phyloP scores from a whole-genome alignment of 768 basidiomycete genomes.

The Amanita pseudoporphyria region DNA sequence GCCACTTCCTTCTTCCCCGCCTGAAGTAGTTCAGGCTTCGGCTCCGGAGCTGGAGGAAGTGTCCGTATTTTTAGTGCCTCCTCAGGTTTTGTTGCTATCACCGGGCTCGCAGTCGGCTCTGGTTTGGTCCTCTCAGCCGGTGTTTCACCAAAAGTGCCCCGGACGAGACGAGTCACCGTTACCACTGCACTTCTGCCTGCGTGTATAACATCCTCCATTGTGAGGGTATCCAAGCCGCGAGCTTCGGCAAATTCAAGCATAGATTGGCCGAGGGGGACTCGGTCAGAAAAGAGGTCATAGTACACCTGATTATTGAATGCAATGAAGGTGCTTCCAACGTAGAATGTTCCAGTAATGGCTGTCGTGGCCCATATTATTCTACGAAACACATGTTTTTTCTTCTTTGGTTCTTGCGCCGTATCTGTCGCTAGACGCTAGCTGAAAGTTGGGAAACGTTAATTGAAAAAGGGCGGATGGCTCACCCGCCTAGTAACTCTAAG shows the following conservation, averaged over 20 bases:
- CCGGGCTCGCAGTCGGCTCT: constrained; percentile 33
- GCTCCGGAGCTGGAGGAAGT: constrained; percentile 8
- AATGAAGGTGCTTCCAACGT: constrained; percentile 70
- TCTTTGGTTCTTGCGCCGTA: constrained; percentile 35
- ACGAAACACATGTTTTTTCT: constrained; percentile 46
- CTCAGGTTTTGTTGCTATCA: constrained; percentile 32
- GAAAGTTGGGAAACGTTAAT: background rate
- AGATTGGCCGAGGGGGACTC: constrained; percentile 67
- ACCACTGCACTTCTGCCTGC: constrained; percentile 39
- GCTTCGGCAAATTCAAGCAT: constrained; percentile 79
- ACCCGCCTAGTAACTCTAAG: constrained; percentile 54
- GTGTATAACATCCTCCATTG: constrained; percentile 47
- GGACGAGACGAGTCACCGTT: constrained; percentile 40
- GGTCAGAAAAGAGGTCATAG: constrained; percentile 77
- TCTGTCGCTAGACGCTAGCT: constrained; percentile 58
- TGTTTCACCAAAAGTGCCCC: constrained; percentile 38
- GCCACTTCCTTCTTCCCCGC: constrained; percentile 32
- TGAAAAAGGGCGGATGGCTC: constrained; percentile 7
- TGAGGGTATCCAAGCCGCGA: constrained; percentile 70
- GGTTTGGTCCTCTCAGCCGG: constrained; percentile 28
- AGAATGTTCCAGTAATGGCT: constrained; percentile 65
- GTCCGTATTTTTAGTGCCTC: constrained; percentile 41
- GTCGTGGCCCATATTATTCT: constrained; percentile 60
- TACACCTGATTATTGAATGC: constrained; percentile 72
- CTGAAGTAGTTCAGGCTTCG: constrained; percentile 13